Percentiles rank a stretch among this genome's conserved stretches.
Conservation (phyloP, 371 early-diverging fungal genomes). For the Choanephora cucurbitarum region DNA sequence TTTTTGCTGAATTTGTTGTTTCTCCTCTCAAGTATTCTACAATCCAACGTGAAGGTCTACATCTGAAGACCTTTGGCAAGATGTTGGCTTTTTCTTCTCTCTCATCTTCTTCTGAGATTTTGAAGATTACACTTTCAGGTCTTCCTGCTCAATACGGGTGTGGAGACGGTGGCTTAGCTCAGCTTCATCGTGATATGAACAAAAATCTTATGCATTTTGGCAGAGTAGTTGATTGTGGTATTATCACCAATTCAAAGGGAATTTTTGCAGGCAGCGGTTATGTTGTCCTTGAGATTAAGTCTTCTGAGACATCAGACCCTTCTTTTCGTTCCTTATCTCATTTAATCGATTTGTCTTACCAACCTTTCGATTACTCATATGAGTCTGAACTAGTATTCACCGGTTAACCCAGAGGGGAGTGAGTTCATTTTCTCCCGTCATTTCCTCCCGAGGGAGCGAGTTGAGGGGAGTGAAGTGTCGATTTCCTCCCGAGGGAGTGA, state of each 20-base stretch:
- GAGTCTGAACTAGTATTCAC: too few species aligned
- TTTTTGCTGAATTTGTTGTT: too few species aligned
- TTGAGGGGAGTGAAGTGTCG: too few species aligned
- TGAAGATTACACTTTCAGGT: neutral
- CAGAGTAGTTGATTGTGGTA: slow-evolving; percentile 2
- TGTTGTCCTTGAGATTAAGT: slow-evolving; percentile 31
- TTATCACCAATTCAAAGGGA: neutral
- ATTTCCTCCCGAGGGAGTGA: too few species aligned
- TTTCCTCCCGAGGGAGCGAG: too few species aligned
- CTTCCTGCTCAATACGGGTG: slow-evolving; percentile 2
- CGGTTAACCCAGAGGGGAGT: too few species aligned
- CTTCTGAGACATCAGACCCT: too few species aligned
- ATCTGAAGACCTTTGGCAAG: too few species aligned
- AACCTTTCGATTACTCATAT: neutral
- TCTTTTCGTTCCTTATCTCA: slow-evolving; percentile 41
- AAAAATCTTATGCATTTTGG: neutral
- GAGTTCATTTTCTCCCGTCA: too few species aligned
- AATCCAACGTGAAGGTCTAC: too few species aligned
- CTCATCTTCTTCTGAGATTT: neutral
- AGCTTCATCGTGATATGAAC: neutral
- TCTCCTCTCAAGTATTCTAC: too few species aligned
- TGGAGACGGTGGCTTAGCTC: neutral
- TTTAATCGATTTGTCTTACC: slow-evolving; percentile 50
- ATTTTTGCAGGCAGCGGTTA: slow-evolving; percentile 7
- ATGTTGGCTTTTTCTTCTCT: neutral